Evolutionary conservation across 148 eudicot species (phyloP).

Genomic region (Suaeda aralocaspica): DNA sequence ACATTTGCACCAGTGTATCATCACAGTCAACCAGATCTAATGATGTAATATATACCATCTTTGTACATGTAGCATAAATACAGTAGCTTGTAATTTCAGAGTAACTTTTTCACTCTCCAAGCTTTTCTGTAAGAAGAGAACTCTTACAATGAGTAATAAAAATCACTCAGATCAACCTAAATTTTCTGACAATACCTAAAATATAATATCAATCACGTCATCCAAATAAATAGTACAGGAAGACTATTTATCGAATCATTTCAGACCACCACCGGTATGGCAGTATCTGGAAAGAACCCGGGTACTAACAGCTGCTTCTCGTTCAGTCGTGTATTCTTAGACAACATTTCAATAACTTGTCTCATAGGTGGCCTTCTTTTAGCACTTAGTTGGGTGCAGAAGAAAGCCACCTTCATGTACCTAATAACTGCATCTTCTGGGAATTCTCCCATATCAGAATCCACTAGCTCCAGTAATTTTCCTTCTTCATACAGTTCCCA

Average conservation of each 20-base stretch:
- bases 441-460: slow-evolving; percentile 54
- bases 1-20: no score
- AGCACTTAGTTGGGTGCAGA: slow-evolving; percentile 81
- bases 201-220: no score
- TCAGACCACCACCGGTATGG: slow-evolving; percentile 31
- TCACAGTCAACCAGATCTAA: no score
- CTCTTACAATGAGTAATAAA: no score
- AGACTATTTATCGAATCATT: slow-evolving; percentile 24
- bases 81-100: no score
- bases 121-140: no score
- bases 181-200: no score
- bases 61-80: no score
- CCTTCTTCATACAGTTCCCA: slow-evolving; percentile 78
- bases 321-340: slow-evolving; percentile 48
- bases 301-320: slow-evolving; percentile 72
- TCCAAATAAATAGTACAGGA: background rate
- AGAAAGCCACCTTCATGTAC: slow-evolving; percentile 77
- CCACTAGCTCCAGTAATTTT: slow-evolving; percentile 67
- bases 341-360: slow-evolving; percentile 79
- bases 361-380: slow-evolving; percentile 77
- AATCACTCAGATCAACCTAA: no score
- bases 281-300: slow-evolving; percentile 56
- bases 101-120: no score
- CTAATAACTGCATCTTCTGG: slow-evolving; percentile 53
- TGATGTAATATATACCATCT: no score